These are phyloP conservation scores for Carpediemonas membranifera DNA, from an alignment of 78 protist species.

Conservation along the genomic window DNA sequence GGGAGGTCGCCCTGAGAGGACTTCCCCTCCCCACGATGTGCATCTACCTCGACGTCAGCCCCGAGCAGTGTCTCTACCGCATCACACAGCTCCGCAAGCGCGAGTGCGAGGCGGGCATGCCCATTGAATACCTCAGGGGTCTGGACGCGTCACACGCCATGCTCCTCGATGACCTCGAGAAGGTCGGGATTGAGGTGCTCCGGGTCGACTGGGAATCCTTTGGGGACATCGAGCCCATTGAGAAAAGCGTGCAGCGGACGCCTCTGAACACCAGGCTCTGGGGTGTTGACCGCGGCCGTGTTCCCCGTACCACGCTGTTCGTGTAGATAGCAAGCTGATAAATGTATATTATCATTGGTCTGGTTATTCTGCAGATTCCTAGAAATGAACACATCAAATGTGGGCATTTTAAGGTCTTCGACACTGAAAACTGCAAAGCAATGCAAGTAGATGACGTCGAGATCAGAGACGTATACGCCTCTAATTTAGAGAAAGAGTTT, in stretches of 20 bases:
- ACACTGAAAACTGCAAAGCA: no score
- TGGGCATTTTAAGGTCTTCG: no score
- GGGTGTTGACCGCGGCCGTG: no score
- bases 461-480: background rate
- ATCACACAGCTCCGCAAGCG: constrained; percentile 15
- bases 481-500: background rate
- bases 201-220: constrained; percentile 36
- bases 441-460: no score
- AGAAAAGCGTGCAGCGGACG: no score
- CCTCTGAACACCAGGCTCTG: no score
- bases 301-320: no score
- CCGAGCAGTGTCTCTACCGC: constrained; percentile 38
- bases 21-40: constrained; percentile 37
- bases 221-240: no score
- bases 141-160: constrained; percentile 33
- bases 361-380: no score
- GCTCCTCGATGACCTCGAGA: constrained; percentile 19
- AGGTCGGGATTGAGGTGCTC: constrained; percentile 33
- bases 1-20: constrained; percentile 6
- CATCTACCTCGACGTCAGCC: constrained; percentile 37
- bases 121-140: constrained; percentile 39
- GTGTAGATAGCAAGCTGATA: no score
- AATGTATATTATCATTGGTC: no score
- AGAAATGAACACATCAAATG: no score
- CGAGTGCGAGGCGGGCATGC: constrained; percentile 45